phyloP scores from a whole-genome alignment of 306 rosid genomes.

The Adenanthera pavonina region DNA sequence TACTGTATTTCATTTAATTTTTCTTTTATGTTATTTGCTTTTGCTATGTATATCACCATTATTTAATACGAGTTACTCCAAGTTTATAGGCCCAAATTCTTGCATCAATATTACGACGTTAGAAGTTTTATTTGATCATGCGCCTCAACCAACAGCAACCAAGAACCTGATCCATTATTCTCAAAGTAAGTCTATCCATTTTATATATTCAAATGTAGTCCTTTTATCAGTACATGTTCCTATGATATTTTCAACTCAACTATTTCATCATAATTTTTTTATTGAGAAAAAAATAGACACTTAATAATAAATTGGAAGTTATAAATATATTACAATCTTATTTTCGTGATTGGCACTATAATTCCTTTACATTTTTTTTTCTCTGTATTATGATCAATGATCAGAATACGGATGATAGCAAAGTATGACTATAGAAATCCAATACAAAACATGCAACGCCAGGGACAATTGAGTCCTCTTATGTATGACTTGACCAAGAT shows the following conservation, averaged over 20 bases:
- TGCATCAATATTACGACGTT: conserved; percentile 62
- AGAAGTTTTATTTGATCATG: conserved; percentile 51
- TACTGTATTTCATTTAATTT: no score
- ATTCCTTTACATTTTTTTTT: no score
- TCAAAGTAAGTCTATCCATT: conserved; percentile 61
- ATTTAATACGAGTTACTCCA: no score
- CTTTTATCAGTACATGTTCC: no score
- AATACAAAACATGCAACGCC: conserved; percentile 45
- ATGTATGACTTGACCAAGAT: conserved; percentile 53
- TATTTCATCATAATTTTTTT: no score
- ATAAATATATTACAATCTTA: no score
- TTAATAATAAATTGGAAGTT: no score
- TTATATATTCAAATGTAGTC: neutral
- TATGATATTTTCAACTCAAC: no score
- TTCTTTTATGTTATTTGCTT: no score
- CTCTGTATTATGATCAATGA: conserved; percentile 46
- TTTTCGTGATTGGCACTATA: no score
- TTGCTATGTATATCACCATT: no score
- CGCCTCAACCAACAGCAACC: conserved; percentile 77
- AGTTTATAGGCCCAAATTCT: conserved; percentile 69
- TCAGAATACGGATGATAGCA: conserved; percentile 51
- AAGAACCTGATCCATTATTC: conserved; percentile 77
- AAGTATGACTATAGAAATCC: conserved; percentile 54
- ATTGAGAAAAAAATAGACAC: no score
- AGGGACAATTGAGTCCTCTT: conserved; percentile 64